Percentiles rank a stretch among this genome's conserved stretches.
phyloP scores from a whole-genome alignment of 2,329 filamentous ascomycete genomes.

The Ilyonectria robusta region DNA sequence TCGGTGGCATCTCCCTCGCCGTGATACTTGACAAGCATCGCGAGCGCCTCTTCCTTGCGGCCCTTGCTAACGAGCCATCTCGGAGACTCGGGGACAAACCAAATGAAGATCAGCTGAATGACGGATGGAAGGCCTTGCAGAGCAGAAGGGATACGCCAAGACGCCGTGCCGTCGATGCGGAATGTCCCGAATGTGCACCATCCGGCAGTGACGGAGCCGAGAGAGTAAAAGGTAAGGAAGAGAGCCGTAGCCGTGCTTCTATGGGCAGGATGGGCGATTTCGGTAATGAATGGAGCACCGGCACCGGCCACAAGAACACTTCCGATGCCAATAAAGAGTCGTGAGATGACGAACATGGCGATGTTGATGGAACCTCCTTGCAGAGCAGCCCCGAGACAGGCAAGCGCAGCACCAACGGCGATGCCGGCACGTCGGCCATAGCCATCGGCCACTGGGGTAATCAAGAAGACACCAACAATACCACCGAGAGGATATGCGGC shows the following conservation, averaged over 20 bases:
- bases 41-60: not conserved
- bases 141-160: conserved; percentile 9
- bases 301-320: conserved; percentile 1
- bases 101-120: conserved; percentile 1
- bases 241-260: conserved; percentile 18
- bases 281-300: conserved; percentile 18
- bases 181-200: conserved; percentile 16
- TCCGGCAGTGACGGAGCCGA: conserved; percentile 24
- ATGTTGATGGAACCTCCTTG: conserved; percentile 15
- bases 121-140: not conserved
- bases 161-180: conserved; percentile 1
- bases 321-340: conserved; percentile 16
- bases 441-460: not conserved
- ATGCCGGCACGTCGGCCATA: not conserved
- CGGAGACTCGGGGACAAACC: conserved; percentile 11
- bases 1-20: conserved; percentile 15
- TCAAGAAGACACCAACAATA: not conserved
- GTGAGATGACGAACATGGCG: conserved; percentile 23
- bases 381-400: conserved; percentile 15
- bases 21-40: conserved; percentile 23
- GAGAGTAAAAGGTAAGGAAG: conserved; percentile 15
- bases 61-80: conserved; percentile 6
- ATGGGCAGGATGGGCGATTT: conserved; percentile 15
- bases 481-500: conserved; percentile 6
- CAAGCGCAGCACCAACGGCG: not conserved